Evolutionary conservation across 2,329 filamentous ascomycete species (phyloP), one percentile per base, ranked within the genome.

Genomic region (Xylariaceae sp.): DNA sequence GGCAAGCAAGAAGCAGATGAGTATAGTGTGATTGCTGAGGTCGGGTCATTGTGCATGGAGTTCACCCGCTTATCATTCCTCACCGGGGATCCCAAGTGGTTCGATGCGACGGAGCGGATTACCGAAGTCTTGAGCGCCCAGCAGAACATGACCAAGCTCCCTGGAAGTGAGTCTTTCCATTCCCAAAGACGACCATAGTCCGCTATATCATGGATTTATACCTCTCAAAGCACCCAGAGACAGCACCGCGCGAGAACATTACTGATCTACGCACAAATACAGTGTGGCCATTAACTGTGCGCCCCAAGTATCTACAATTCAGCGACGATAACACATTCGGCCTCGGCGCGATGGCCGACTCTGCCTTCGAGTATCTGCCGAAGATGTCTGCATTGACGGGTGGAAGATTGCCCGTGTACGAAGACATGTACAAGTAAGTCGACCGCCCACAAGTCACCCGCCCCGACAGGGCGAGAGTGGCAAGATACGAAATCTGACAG

Each of bases 251-350:
- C 5, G 5, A 12, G n/a, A n/a, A n/a, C n/a, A n/a, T n/a, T 26
- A 13, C 24, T 26, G n/a, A 26, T 26, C 24, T n/a, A 6, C n/a
- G 24, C 15, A 7, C n/a, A n/a, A n/a, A 12, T 18, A 29, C 6
- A 0, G 65, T 88, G 57, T 89, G 83, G 81, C 83, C 83, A 2
- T 67, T 77, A 31, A 65, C 60, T 36, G 58, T 87, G 8, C 77
- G 80, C 48, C 75, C 51, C 70, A 65, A 40, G 64, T 67, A 30
- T 67, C 69, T 55, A 55, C 65, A 55, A 52, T 63, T 63, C 33
- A 37, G 49, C 13, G 13, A 23, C 13, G 58, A 53, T 16, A 46
- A 37, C 37, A 39, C 51, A 38, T 63, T 60, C 36, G 52, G 52
- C 3, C 49, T 62, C 3, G 58, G 54, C 12, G 55, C 55, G 23